Evolutionary conservation across 257 asterid species (phyloP).

Genomic region (Petrea volubilis): DNA sequence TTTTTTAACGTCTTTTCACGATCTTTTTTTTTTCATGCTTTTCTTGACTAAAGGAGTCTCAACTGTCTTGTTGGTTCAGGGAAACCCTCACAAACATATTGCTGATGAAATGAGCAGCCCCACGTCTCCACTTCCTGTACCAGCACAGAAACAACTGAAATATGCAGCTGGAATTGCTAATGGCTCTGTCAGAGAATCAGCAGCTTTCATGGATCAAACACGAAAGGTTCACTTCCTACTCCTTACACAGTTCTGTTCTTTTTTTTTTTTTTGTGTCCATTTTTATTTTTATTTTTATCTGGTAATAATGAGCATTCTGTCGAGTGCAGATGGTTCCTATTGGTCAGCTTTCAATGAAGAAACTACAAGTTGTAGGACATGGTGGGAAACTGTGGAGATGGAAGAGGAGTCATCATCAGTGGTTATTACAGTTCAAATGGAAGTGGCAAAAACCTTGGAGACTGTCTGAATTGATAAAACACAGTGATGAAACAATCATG

Average conservation of each 20-base stretch:
- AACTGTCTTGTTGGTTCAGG: conserved; percentile 23
- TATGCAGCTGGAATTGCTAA: conserved; percentile 66
- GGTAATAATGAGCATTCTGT: background rate
- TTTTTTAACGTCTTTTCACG: background rate
- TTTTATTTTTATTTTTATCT: background rate
- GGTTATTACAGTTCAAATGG: conserved; percentile 79
- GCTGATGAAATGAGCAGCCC: conserved; percentile 52
- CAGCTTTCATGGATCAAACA: conserved; percentile 55
- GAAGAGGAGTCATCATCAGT: conserved; percentile 83
- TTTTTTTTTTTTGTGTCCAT: background rate
- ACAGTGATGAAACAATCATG: conserved; percentile 70
- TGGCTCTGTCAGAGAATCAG: conserved; percentile 55
- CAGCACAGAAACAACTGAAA: conserved; percentile 74
- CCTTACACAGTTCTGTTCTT: background rate
- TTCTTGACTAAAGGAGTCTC: background rate
- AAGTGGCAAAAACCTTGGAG: conserved; percentile 86
- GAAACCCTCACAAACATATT: conserved; percentile 42
- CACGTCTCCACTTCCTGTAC: conserved; percentile 57
- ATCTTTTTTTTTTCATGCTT: background rate
- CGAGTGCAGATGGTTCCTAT: conserved; percentile 58
- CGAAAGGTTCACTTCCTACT: conserved; percentile 45
- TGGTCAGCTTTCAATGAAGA: conserved; percentile 69
- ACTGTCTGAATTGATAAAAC: conserved; percentile 72
- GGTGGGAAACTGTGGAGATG: conserved; percentile 81
- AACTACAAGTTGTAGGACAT: conserved; percentile 58